Evolutionary conservation across 441 rosid genomes (phyloP), one percentile per base, ranked within the genome.

Genomic region (Gossypium laxum): DNA sequence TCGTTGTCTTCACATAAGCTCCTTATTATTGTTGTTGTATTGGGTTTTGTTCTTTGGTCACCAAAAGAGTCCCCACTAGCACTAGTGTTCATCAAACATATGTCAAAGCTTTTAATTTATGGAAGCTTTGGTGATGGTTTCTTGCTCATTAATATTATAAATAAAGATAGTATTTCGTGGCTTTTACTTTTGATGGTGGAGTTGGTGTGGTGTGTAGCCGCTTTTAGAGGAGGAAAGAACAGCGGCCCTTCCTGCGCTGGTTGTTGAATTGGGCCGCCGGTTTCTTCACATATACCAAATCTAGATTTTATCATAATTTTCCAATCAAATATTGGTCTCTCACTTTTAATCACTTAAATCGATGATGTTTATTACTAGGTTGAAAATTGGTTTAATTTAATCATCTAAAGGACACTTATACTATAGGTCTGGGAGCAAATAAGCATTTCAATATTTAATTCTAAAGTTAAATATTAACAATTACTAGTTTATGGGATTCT

Each of bases 141-240:
- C 32, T 38, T 22, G 5, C 45, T 21, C 64, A 57, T 57, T 41
- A 38, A 11, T 41, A 12, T 41, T 28, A 11, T 19, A 0, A 19
- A 41, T 2, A 21, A 14, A 6, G 6, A 10, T 55, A 28, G 5
- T 8, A 24, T 70, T 58, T 70, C 74, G 65, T 70, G 14, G 32
- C 18, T 26, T 58, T 45, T 26, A 58, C 67, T 70, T 70, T 59
- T 70, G 56, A 24, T 57, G 26, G 66, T 57, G 74, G 74, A 59
- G 74, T 70, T 70, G 73, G 67, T 70, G 73, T 8, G n/a, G 28
- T 19, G 58, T 19, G 22, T 24, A 14, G 66, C 15, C 56, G 21
- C 26, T 57, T 70, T 57, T 22, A 41, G 8, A 30, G 15, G 51
- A 68, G 19, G 24, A 51, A 62, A 48, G 32, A 51, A 4, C 12